Base-by-base conservation (phyloP, 345 rosid genomes). In the Raphanus raphanistrum region DNA sequence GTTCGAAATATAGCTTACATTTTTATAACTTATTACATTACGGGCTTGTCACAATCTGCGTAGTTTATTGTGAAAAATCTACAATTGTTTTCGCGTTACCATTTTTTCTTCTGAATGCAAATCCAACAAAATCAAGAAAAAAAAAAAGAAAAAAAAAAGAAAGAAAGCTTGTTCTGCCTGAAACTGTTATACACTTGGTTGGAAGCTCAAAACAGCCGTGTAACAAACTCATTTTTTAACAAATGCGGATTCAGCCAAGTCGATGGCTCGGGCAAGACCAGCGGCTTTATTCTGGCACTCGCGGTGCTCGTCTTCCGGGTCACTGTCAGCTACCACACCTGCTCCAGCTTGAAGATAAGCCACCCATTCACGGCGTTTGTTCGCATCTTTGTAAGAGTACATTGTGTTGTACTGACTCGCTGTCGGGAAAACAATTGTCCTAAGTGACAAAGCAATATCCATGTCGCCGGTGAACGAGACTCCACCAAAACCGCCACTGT, bases 301-400 rank as follows among this genome's bases (percentile, higher is more conserved):
- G 0, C 9, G 82, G 80, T 88, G 87, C 82, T 94, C 97, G 0
- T 88, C 91, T 0, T 88, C 87, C 0, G 98, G 98, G 33, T 79
- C 79, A 21, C 98, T 92, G 61, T 94, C 97, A 1, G 92, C 97
- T 0, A 94, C 97, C 2, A 94, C 81, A 10, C 98, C 97, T 0
- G 90, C 97, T 0, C 98, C 97, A 9, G 98, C 92, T 80, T 90
- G 97, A 9, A 92, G 88, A 70, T 94, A 83, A 21, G 90, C 98
- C 13, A 92, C 78, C 97, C 98, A 92, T 65, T 94, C 93, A 3
- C 89, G 83, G 12, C 96, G 85, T 63, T 48, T 82, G 3, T 68
- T 10, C 0, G 76, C 70, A 63, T 86, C 84, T 60, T 82, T 84
- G 82, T 88, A 92, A 0, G 87, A 89, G 84, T 79, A 90, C 92